Base-by-base conservation (phyloP, 208 protist species). In the Endotrypanum monterogeii region DNA sequence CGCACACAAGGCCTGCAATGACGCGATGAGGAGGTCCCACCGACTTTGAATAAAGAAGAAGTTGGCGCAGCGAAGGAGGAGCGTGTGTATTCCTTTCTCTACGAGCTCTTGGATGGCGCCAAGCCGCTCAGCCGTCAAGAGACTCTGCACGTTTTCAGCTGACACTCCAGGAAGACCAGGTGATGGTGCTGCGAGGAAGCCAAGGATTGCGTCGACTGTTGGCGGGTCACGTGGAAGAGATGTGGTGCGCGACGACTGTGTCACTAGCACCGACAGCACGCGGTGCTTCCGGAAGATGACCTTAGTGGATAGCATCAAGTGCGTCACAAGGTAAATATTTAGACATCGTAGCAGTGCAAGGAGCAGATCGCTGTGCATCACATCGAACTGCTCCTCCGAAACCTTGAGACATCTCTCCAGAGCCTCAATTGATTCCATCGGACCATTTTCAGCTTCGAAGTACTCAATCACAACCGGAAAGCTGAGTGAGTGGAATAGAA, bases 211-310 rank as follows among this genome's bases (percentile, higher is more conserved):
- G 66, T 94, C 88, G 30, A 96, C 79, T 12, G 83, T 89, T 30
- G 85, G 81, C 28, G 89, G 82, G 71, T 94, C 90, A 46, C 86
- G 77, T 54, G 90, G 90, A 50, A 96, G 80, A 41, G 92, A 89
- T 39, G 66, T 84, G 48, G 86, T 77, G 25, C 84, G 82, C 28
- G 88, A 89, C 20, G 83, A 82, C 52, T 93, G 87, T n/a, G 88
- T 93, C n/a, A 95, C 83, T 6, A 91, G 50, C 6, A 77, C 65
- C 28, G 90, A 91, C 23, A 97, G 76, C 54, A 86, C 83, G 7
- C 89, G 87, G 78, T 97, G 92, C 67, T 89, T 90, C 37, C 89
- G 81, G 73, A 97, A 97, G 44, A 95, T 76, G 20, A 95, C 92
- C 61, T 89, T 86, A 3, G 92, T 95, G 23, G 87, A 85, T 23